Evolutionary conservation across 140 eudicot species (phyloP).

Genomic region (Flaveria floridana): DNA sequence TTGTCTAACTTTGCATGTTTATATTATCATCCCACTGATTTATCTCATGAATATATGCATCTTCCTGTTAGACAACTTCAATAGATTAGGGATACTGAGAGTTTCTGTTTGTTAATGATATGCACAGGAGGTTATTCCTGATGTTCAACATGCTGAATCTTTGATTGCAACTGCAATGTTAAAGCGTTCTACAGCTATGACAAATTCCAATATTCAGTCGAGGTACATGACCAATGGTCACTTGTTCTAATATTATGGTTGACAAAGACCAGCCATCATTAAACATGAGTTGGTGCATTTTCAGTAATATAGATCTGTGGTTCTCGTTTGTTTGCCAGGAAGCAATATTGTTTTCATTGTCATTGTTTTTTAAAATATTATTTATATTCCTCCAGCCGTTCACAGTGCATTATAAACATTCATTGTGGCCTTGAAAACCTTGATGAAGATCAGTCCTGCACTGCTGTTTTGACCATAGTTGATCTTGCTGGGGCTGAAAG

Average conservation of each 20-base stretch:
- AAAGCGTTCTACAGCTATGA: constrained; percentile 79
- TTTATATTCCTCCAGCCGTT: constrained; percentile 53
- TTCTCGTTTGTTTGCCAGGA: constrained; percentile 6
- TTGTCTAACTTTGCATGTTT: constrained; percentile 4
- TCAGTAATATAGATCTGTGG: not conserved
- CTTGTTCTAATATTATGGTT: not conserved
- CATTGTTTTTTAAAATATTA: not conserved
- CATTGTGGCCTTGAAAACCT: constrained; percentile 40
- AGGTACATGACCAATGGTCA: constrained; percentile 49
- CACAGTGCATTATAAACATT: constrained; percentile 86
- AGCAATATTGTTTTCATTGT: not conserved
- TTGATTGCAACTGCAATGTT: constrained; percentile 63
- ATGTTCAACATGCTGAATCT: constrained; percentile 74
- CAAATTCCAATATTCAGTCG: constrained; percentile 77
- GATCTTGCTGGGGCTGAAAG: constrained; percentile 98
- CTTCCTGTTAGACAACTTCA: not conserved
- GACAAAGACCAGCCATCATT: not conserved
- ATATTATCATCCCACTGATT: not conserved
- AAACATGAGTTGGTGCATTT: not conserved
- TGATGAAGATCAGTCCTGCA: constrained; percentile 38
- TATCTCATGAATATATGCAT: not conserved
- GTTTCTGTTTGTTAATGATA: constrained; percentile 16
- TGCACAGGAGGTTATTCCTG: constrained; percentile 52
- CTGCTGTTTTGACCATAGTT: constrained; percentile 67
- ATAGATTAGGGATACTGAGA: constrained; percentile 5